These are phyloP conservation scores for Carnegiea gigantea DNA, from an alignment of 179 eudicot genomes.

Conservation along the genomic window DNA sequence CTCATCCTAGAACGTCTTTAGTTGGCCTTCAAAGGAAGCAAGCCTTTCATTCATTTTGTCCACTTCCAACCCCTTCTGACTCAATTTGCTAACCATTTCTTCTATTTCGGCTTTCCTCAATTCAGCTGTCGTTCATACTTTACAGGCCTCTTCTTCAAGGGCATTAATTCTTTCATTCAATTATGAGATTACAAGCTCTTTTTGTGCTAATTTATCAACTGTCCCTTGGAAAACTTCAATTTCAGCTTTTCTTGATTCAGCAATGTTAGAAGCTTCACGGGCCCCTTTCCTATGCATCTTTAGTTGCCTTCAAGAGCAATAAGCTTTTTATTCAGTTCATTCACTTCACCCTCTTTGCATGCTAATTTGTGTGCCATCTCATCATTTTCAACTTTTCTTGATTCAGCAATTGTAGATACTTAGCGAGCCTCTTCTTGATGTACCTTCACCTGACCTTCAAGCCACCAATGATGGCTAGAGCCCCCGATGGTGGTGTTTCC, in stretches of 20 bases:
- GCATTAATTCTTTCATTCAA: conserved; percentile 32
- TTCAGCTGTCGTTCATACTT: conserved; percentile 25
- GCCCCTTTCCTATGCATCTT: conserved; percentile 19
- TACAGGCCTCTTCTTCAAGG: conserved; percentile 43
- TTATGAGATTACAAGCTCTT: conserved; percentile 25
- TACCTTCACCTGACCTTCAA: conserved; percentile 55
- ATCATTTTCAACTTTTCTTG: conserved; percentile 21
- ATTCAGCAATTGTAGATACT: conserved; percentile 22
- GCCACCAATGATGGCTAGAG: no score
- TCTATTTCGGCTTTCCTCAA: conserved; percentile 29
- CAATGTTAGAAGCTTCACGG: conserved; percentile 43
- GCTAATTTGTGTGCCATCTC: conserved; percentile 18
- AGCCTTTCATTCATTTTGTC: conserved; percentile 27
- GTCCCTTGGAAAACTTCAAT: conserved; percentile 29
- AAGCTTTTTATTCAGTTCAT: conserved; percentile 26
- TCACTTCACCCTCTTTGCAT: conserved; percentile 14
- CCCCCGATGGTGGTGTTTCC: no score
- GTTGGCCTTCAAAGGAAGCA: conserved; percentile 32
- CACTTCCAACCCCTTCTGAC: conserved; percentile 20
- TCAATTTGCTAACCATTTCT: conserved; percentile 25
- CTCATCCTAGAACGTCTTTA: conserved; percentile 44
- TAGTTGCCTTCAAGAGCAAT: conserved; percentile 20
- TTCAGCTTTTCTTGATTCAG: conserved; percentile 46
- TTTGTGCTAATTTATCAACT: conserved; percentile 25
- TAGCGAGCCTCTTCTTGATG: conserved; percentile 28